Conservation (phyloP, 768 basidiomycete species). For the Udeniomyces megalosporus region DNA sequence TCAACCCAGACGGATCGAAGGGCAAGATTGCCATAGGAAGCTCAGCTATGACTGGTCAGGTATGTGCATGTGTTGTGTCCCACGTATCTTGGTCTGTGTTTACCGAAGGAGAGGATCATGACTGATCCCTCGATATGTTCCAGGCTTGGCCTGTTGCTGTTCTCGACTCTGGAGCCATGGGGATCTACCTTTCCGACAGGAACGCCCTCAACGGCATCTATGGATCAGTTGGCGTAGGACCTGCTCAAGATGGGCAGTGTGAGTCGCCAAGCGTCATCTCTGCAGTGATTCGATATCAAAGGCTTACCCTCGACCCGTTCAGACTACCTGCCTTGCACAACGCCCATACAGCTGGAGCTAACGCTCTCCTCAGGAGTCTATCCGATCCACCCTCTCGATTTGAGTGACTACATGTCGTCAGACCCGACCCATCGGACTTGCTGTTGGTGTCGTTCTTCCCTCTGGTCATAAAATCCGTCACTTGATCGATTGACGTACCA, state of each 20-base stretch:
- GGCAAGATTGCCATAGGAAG: not conserved
- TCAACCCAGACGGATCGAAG: not conserved
- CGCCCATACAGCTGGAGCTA: conserved; percentile 3
- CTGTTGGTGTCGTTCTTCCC: no score
- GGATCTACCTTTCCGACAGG: conserved; percentile 3
- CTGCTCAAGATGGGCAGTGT: conserved; percentile 1
- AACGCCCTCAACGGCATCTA: conserved; percentile 6
- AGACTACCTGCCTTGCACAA: not conserved
- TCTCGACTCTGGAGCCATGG: conserved; percentile 11
- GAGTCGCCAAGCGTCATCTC: not conserved
- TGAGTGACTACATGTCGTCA: not conserved
- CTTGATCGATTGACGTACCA: no score
- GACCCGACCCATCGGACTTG: conserved; percentile 4
- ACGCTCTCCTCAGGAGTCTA: not conserved
- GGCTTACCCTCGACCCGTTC: no score
- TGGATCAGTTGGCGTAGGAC: not conserved
- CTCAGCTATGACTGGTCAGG: not conserved
- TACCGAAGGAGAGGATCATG: no score
- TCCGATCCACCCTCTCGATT: conserved; percentile 10
- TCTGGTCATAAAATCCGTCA: no score
- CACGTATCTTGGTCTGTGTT: no score
- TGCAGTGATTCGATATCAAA: no score
- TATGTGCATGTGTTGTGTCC: no score
- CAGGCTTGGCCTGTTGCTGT: conserved; percentile 13
- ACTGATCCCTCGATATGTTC: no score